Conservation (phyloP, 2,329 filamentous ascomycete species). For the Coniochaeta sp. region DNA sequence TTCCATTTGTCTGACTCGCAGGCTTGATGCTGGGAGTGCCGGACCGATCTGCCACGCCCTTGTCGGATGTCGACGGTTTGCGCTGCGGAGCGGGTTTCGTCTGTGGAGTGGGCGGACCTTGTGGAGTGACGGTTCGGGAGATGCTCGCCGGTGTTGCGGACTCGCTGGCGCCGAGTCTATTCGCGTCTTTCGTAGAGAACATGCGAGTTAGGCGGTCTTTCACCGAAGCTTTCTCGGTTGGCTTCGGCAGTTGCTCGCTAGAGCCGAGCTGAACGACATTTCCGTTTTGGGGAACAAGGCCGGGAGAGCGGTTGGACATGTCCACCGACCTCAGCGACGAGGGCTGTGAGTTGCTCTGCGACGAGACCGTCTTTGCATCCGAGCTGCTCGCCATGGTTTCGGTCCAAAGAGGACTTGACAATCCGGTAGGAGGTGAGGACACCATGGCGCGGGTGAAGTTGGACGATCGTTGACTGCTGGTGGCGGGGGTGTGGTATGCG, state of each 20-base stretch:
- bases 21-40: constrained; percentile 25
- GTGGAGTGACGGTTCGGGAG: constrained; percentile 10
- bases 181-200: constrained; percentile 52
- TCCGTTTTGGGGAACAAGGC: constrained; percentile 29
- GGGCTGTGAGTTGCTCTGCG: constrained; percentile 38
- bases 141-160: constrained; percentile 12
- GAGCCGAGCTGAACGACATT: constrained; percentile 12
- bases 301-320: constrained; percentile 28
- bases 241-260: constrained; percentile 26
- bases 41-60: constrained; percentile 11
- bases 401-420: background rate
- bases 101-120: constrained; percentile 21
- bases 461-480: background rate
- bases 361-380: constrained; percentile 27
- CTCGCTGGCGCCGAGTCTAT: constrained; percentile 24
- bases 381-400: constrained; percentile 22
- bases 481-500: background rate
- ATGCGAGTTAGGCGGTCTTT: constrained; percentile 59
- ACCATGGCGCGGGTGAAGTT: background rate
- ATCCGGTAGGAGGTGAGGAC: background rate
- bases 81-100: constrained; percentile 29
- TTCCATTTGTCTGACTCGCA: constrained; percentile 24
- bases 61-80: constrained; percentile 37
- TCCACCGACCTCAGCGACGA: constrained; percentile 43
- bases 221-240: constrained; percentile 50